These are phyloP conservation scores for Clitopilus passeckerianus DNA, from an alignment of 768 basidiomycete species.

Conservation along the genomic window DNA sequence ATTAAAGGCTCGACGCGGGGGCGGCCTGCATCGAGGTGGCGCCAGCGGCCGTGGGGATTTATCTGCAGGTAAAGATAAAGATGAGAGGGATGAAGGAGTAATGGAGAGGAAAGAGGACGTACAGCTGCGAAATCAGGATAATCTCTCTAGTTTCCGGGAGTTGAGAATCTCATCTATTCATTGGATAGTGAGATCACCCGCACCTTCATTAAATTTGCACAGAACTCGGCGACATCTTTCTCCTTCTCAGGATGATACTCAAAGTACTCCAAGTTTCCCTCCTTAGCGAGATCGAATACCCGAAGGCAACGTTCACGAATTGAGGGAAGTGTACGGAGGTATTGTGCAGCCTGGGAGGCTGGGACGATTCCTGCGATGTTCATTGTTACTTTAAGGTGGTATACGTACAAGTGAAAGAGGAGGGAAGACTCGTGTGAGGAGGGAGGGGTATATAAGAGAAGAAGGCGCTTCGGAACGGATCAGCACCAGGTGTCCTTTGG, in stretches of 20 bases:
- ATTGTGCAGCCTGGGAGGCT: slow-evolving; percentile 43
- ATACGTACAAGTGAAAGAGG: not conserved
- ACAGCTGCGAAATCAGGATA: slow-evolving; percentile 65
- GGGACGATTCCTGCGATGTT: slow-evolving; percentile 23
- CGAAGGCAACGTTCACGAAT: slow-evolving; percentile 80
- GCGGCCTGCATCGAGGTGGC: slow-evolving; percentile 73
- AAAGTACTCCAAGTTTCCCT: slow-evolving; percentile 79
- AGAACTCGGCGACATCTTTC: slow-evolving; percentile 63
- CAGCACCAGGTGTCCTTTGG: not conserved
- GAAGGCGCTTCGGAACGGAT: not conserved
- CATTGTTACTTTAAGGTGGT: slow-evolving; percentile 13
- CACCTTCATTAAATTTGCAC: slow-evolving; percentile 74
- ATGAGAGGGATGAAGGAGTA: not conserved
- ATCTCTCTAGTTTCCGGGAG: slow-evolving; percentile 51
- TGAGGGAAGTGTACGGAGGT: slow-evolving; percentile 83
- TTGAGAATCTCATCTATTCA: not conserved
- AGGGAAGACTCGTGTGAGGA: not conserved
- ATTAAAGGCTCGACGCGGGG: slow-evolving; percentile 62
- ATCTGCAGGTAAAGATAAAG: slow-evolving; percentile 42
- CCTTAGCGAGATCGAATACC: slow-evolving; percentile 74
- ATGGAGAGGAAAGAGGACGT: slow-evolving; percentile 17
- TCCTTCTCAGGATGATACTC: slow-evolving; percentile 80
- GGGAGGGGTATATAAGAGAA: not conserved
- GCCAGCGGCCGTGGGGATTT: slow-evolving; percentile 85
- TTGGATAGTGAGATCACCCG: slow-evolving; percentile 6